Evolutionary conservation across 768 basidiomycete genomes (phyloP).

Genomic region (Rhodocollybia butyracea): DNA sequence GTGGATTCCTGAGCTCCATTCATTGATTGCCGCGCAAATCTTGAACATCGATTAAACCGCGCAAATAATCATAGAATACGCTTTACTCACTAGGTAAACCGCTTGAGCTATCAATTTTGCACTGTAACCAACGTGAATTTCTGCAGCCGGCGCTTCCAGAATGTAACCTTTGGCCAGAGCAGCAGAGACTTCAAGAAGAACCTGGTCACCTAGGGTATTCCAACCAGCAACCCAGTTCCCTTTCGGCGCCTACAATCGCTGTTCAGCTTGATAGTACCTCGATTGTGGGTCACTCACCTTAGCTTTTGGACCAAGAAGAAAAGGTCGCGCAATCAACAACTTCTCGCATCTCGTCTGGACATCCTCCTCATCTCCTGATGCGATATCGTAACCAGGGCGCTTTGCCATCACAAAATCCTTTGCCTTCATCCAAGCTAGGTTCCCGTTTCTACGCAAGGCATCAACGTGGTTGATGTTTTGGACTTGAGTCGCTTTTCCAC

Average conservation of each 20-base stretch:
- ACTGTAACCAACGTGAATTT: neutral
- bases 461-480: neutral
- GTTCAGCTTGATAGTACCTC: neutral
- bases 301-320: neutral
- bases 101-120: neutral
- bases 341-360: neutral
- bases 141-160: neutral
- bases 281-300: neutral
- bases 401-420: neutral
- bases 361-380: neutral
- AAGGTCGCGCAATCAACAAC: neutral
- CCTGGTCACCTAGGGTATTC: neutral
- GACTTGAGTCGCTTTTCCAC: neutral
- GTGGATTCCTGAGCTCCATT: neutral
- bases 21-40: neutral
- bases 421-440: neutral
- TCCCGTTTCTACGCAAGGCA: neutral
- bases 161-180: neutral
- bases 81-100: neutral
- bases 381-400: neutral
- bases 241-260: neutral
- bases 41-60: neutral
- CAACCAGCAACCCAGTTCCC: neutral
- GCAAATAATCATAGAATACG: neutral
- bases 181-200: neutral